Base-by-base conservation (phyloP, 2,329 filamentous ascomycete genomes). In the Microcyclosporella mali region DNA sequence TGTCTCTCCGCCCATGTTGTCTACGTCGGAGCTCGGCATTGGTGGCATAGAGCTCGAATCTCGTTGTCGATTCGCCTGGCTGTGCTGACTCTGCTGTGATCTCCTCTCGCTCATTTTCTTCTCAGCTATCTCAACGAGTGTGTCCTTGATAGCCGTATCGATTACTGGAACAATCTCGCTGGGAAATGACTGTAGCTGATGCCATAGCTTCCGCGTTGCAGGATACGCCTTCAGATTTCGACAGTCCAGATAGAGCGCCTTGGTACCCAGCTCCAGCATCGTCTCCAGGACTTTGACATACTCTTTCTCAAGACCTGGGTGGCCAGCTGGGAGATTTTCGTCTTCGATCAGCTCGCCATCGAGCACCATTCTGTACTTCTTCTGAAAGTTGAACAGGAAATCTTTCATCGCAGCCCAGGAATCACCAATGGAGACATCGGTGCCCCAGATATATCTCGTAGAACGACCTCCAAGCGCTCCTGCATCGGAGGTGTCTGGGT, bases 111-210 rank as follows among this genome's bases (percentile, higher is more conserved):
- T 73, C 74, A 85, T 86, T 57, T 94, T 84, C 46, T 83, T 82
- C 49, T 85, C 79, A 1, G 90, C 88, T 37, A 97, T 70, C 60
- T 95, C 89, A 17, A 92, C 79, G 83, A 97, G 94, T 41, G 88
- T 75, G 67, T 98, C 90, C 61, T 95, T 94, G 38, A 95, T 79
- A 4, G 82, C 82, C 65, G 94, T 87, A 74, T 98, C 94, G 84
- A 98, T 95, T 35, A 97, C 75, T 2, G 90, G 89, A 33, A 98
- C 85, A 40, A 98, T 89, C 74, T 98, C 92, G 60, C 92, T 88
- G 0, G 92, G 92, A 60, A 95, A 98, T 11, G 85, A 83, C 63
- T 94, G 87, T 45, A 94, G 73, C 66, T 98, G 94, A 63, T 97
- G 86, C 86, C 88, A 97, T 43, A 98, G 73, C 69, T 97, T 97